Base-by-base conservation (phyloP, 2,329 filamentous ascomycete species). In the Diaporthe ampelina region DNA sequence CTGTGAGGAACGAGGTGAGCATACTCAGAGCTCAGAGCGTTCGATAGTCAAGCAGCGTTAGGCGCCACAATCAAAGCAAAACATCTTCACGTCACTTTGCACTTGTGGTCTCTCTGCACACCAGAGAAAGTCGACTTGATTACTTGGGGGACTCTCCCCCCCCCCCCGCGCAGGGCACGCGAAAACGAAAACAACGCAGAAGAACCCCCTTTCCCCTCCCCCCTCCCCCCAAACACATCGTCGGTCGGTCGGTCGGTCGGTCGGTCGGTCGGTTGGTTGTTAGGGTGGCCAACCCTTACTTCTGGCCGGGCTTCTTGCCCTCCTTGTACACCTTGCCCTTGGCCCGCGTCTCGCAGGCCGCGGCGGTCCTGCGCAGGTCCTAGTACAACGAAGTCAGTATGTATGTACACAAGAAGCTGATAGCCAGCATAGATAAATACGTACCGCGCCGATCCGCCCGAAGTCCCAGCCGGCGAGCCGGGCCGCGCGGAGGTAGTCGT, bases 331-430 rank as follows among this genome's bases (percentile, higher is more conserved):
- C 21, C 48, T 68, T 68, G 45, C 48, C 63, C 48, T 29, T 37
- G 63, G 63, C 40, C 40, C 40, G 40, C 40, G 40, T 54, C 32
- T 68, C 63, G 15, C 63, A 68, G 63, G 63, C 48, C 32, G 21
- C 15, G 3, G 4, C 5, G 29, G 63, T 54, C 63, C 63, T 68
- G 48, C 4, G 0, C 45, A 68, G 15, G 4, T 17, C 45, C 63
- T 68, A 29, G 32, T 40, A n/a, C 26, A 9, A 6, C 10, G 3
- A 43, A 17, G 48, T 54, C n/a, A 40, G 63, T 68, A 52, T 13
- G 6, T 17, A 3, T 37, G n/a, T n/a, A n/a, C n/a, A n/a, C n/a
- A 11, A 5, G n/a, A 26, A 24, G n/a, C n/a, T 6, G n/a, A 21
- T 35, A 29, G 9, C 21, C 19, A 50, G 24, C 4, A n/a, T 29